Conservation (phyloP, 257 asterid species). For the Eucommia ulmoides region DNA sequence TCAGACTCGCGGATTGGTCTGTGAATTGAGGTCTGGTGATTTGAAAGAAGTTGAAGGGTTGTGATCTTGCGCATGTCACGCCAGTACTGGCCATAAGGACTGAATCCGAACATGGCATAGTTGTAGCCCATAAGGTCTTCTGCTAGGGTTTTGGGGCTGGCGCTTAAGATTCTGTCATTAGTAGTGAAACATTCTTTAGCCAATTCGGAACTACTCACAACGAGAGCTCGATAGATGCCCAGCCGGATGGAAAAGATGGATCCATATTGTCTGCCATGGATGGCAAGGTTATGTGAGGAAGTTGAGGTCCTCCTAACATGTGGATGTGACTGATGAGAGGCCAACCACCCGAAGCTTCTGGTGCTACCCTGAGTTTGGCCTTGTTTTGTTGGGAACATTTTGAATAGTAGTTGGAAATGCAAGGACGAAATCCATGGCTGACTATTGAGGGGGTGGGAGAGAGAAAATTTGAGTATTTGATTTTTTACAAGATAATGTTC, state of each 20-base stretch:
- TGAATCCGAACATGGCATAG: constrained; percentile 14
- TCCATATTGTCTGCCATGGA: constrained; percentile 11
- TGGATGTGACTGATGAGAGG: constrained; percentile 25
- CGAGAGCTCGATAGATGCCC: constrained; percentile 10
- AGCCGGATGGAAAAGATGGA: constrained; percentile 4
- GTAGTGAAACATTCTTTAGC: constrained; percentile 14
- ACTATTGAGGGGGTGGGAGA: too few species aligned
- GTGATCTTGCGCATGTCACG: constrained; percentile 37
- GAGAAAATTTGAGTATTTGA: too few species aligned
- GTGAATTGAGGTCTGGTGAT: constrained; percentile 23
- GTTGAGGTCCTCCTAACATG: constrained; percentile 9
- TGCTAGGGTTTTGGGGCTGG: constrained; percentile 9
- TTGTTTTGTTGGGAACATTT: too few species aligned
- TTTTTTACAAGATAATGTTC: too few species aligned
- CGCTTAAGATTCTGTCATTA: constrained; percentile 10
- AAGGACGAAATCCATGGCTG: too few species aligned
- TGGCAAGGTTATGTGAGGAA: not conserved
- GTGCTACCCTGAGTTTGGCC: constrained; percentile 9
- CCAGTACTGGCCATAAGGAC: constrained; percentile 52
- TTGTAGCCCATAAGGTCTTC: constrained; percentile 12
- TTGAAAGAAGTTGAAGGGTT: constrained; percentile 30
- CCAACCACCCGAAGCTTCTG: constrained; percentile 19
- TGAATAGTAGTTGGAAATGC: too few species aligned
- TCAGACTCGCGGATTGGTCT: constrained; percentile 29
- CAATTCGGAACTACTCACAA: constrained; percentile 13